Percentiles rank a stretch among this genome's conserved stretches.
These are phyloP conservation scores for Venturia carpophila DNA, from an alignment of 2,329 filamentous ascomycete species.

Conservation along the genomic window DNA sequence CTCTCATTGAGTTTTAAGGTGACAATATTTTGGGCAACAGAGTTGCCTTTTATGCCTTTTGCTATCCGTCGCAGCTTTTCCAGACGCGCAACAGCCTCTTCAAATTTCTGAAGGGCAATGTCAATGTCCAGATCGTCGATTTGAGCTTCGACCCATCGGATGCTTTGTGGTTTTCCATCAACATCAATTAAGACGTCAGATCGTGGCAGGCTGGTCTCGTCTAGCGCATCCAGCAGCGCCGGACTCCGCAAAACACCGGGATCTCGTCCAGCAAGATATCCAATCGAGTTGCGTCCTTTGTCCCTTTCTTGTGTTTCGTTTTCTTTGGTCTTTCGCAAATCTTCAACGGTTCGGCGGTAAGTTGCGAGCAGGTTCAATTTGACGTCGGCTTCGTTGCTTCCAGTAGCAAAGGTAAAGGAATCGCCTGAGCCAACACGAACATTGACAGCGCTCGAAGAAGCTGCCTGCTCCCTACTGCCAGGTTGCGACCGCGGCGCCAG, in stretches of 20 bases:
- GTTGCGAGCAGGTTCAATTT: conserved; percentile 78
- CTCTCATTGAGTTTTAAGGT: conserved; percentile 84
- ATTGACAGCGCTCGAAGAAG: conserved; percentile 79
- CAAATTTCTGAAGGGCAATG: conserved; percentile 83
- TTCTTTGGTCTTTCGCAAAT: conserved; percentile 75
- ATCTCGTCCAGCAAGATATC: conserved; percentile 75
- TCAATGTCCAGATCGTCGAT: conserved; percentile 95
- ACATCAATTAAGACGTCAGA: conserved; percentile 79
- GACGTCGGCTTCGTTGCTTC: conserved; percentile 68
- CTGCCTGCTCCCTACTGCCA: conserved; percentile 44
- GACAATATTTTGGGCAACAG: conserved; percentile 84
- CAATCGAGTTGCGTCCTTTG: conserved; percentile 75
- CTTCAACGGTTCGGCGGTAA: conserved; percentile 86
- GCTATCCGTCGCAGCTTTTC: conserved; percentile 78
- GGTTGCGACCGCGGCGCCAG: conserved; percentile 48
- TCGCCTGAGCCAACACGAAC: conserved; percentile 73
- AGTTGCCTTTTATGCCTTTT: conserved; percentile 73
- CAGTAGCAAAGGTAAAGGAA: conserved; percentile 89
- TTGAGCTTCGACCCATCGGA: conserved; percentile 91
- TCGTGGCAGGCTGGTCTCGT: conserved; percentile 53
- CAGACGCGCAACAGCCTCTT: conserved; percentile 72
- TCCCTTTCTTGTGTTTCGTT: conserved; percentile 83
- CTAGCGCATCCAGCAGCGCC: conserved; percentile 69
- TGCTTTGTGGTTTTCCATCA: conserved; percentile 90
- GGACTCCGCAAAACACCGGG: conserved; percentile 69